A percentile compares a stretch with the other conserved stretches of the same genome.
phyloP scores from a whole-genome alignment of 2,329 filamentous ascomycete species.

The Botrytis hyacinthi region DNA sequence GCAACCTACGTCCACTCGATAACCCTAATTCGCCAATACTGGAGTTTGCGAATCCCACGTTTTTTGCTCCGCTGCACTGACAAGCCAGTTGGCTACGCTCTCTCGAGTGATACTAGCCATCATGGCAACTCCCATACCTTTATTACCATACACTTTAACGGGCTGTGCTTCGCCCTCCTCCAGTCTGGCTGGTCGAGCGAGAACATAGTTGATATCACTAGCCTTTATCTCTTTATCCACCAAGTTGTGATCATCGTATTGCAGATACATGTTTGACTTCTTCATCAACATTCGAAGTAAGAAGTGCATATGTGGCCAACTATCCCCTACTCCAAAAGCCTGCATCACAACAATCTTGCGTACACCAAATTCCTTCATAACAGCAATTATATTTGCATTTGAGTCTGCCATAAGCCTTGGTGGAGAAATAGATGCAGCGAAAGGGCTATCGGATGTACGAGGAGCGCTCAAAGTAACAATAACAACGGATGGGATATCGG shows the following conservation, averaged over 20 bases:
- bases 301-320: slow-evolving; percentile 44
- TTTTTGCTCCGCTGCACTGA: slow-evolving; percentile 44
- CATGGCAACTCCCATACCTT: slow-evolving; percentile 25
- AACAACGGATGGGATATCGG: slow-evolving; percentile 49
- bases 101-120: slow-evolving; percentile 26
- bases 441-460: slow-evolving; percentile 28
- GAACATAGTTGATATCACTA: slow-evolving; percentile 25
- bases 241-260: slow-evolving; percentile 48
- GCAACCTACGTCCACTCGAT: neutral
- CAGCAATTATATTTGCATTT: slow-evolving; percentile 41
- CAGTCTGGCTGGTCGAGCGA: slow-evolving; percentile 25
- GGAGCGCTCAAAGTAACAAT: slow-evolving; percentile 41
- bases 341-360: slow-evolving; percentile 48
- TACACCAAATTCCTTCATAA: slow-evolving; percentile 38
- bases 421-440: slow-evolving; percentile 24
- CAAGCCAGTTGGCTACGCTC: slow-evolving; percentile 48
- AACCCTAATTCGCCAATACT: slow-evolving; percentile 1
- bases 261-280: slow-evolving; percentile 47
- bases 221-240: slow-evolving; percentile 27
- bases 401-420: slow-evolving; percentile 45
- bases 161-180: slow-evolving; percentile 21
- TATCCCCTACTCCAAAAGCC: slow-evolving; percentile 49
- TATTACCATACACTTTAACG: slow-evolving; percentile 24
- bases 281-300: slow-evolving; percentile 46
- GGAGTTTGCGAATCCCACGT: slow-evolving; percentile 16